phyloP scores from a whole-genome alignment of 2,329 filamentous ascomycete genomes.

The Xylaria sp. region DNA sequence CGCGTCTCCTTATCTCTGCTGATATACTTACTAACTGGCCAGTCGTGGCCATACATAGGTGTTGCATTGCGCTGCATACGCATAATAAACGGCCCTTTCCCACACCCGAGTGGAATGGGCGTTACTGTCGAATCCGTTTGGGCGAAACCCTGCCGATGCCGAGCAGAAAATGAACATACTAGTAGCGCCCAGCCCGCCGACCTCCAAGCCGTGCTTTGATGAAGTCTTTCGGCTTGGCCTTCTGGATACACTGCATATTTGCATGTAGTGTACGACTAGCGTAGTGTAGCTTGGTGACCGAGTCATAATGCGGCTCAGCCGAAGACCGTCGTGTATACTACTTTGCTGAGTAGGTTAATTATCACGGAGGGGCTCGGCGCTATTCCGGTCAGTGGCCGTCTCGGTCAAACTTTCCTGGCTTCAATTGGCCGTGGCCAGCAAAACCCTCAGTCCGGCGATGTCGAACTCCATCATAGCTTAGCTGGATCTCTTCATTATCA shows the following conservation, averaged over 20 bases:
- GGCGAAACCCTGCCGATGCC: no score
- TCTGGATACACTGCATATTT: not conserved
- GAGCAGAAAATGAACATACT: no score
- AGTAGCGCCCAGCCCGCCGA: no score
- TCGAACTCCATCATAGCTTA: slow-evolving; percentile 7
- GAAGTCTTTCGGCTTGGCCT: not conserved
- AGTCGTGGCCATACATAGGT: no score
- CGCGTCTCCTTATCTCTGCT: not conserved
- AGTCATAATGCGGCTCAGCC: slow-evolving; percentile 28
- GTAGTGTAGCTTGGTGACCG: not conserved
- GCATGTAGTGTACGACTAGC: not conserved
- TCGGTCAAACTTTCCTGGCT: slow-evolving; percentile 7
- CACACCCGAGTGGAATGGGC: no score
- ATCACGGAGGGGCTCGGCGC: slow-evolving; percentile 19
- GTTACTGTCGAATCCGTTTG: no score
- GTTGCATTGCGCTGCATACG: no score
- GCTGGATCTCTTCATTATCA: not conserved
- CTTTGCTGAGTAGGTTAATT: no score
- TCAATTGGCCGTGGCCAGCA: slow-evolving; percentile 13
- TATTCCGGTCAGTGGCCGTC: slow-evolving; percentile 26
- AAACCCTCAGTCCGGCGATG: slow-evolving; percentile 10
- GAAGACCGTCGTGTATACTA: not conserved
- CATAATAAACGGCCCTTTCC: no score
- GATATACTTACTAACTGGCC: no score
- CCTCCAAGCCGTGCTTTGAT: not conserved